A percentile compares a stretch with the other conserved stretches of the same genome.
Evolutionary conservation across 1,139 yeast genomes (phyloP).

Genomic region (Diutina siamensis): DNA sequence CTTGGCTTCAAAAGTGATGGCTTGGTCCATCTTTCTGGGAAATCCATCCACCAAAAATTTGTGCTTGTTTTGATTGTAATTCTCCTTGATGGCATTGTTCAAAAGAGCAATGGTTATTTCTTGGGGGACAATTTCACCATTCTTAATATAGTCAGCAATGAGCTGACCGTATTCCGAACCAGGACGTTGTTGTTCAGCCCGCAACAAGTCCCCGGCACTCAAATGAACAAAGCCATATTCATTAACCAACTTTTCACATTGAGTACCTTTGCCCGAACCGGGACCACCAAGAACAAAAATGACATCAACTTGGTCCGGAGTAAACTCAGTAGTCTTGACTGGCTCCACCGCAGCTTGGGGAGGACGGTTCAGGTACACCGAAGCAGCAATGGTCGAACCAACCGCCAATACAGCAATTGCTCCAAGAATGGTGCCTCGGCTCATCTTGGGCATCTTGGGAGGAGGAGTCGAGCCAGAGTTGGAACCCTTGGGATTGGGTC

Average conservation of each 20-base stretch:
- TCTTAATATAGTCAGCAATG: slow-evolving; percentile 73
- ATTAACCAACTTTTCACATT: slow-evolving; percentile 72
- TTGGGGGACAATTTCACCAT: slow-evolving; percentile 91
- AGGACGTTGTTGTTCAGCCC: slow-evolving; percentile 80
- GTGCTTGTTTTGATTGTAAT: slow-evolving; percentile 35
- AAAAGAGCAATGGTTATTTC: slow-evolving; percentile 83
- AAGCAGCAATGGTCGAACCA: slow-evolving; percentile 37
- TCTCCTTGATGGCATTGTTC: slow-evolving; percentile 62
- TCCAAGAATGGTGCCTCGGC: slow-evolving; percentile 17
- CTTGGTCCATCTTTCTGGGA: slow-evolving; percentile 98
- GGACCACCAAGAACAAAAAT: slow-evolving; percentile 85
- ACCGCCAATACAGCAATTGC: slow-evolving; percentile 28
- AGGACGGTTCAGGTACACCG: slow-evolving; percentile 29
- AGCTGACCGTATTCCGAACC: slow-evolving; percentile 80
- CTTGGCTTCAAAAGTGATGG: slow-evolving; percentile 74
- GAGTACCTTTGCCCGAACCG: slow-evolving; percentile 97
- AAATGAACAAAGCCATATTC: slow-evolving; percentile 79
- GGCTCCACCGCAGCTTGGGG: slow-evolving; percentile 42
- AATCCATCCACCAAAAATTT: slow-evolving; percentile 86
- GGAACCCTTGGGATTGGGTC: neutral
- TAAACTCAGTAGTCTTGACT: slow-evolving; percentile 30
- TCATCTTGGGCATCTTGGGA: neutral
- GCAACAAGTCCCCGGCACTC: slow-evolving; percentile 87
- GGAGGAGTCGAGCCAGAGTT: neutral
- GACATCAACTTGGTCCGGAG: slow-evolving; percentile 58